Evolutionary conservation across 495 filamentous ascomycete genomes (phyloP).

Genomic region (Venustampulla echinocandica): DNA sequence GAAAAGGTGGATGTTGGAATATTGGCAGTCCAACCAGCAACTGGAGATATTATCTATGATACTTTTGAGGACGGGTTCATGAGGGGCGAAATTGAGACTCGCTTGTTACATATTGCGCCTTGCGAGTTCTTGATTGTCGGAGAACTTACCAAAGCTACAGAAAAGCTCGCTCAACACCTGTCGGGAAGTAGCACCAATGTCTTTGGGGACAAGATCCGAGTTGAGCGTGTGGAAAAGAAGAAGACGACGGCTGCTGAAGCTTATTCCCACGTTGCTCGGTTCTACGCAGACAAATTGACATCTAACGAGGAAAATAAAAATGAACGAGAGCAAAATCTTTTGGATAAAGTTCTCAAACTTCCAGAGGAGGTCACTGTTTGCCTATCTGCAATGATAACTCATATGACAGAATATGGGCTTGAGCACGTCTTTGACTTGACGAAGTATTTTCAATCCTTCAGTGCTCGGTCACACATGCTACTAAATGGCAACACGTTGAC

Average conservation of each 20-base stretch:
- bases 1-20: conserved; percentile 91
- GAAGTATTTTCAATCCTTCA: conserved; percentile 97
- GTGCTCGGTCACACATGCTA: conserved; percentile 88
- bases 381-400: conserved; percentile 92
- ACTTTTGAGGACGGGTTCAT: conserved; percentile 98
- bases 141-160: conserved; percentile 82
- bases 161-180: conserved; percentile 86
- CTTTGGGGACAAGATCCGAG: conserved; percentile 80
- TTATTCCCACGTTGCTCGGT: conserved; percentile 83
- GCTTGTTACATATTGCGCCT: conserved; percentile 87
- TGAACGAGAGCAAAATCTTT: conserved; percentile 45
- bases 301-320: conserved; percentile 28
- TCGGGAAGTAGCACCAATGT: conserved; percentile 81
- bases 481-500: conserved; percentile 92
- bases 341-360: conserved; percentile 80
- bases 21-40: conserved; percentile 89
- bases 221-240: conserved; percentile 67
- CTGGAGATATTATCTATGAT: conserved; percentile 94
- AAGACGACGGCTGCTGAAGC: conserved; percentile 80
- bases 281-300: conserved; percentile 86
- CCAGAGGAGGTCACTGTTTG: conserved; percentile 84
- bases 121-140: conserved; percentile 96
- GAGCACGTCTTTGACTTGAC: conserved; percentile 96
- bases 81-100: conserved; percentile 91
- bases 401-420: conserved; percentile 86